Percentiles rank a stretch among this genome's conserved stretches.
phyloP scores from a whole-genome alignment of 495 filamentous ascomycete genomes.

The Glonium stellatum region DNA sequence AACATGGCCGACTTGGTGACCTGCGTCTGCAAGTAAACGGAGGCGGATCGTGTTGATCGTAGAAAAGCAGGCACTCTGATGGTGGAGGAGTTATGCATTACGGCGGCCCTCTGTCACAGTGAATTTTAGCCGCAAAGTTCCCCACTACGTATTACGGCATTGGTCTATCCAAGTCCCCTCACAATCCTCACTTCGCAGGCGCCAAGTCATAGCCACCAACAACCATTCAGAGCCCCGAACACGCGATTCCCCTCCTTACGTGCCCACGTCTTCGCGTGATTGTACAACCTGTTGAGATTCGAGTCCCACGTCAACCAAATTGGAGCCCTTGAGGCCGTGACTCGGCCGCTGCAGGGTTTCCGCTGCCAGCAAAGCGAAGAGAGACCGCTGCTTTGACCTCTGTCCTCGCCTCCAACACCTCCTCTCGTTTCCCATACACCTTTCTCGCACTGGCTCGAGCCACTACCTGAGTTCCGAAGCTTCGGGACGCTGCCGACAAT shows the following conservation, averaged over 20 bases:
- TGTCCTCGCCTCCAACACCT: not conserved
- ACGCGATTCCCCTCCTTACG: not conserved
- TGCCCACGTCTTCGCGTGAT: not conserved
- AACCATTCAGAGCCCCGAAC: not conserved
- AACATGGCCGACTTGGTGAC: not conserved
- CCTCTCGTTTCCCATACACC: not conserved
- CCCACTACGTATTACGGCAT: slow-evolving; percentile 1
- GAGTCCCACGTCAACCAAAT: not conserved
- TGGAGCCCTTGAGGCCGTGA: not conserved
- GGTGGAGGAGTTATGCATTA: not conserved
- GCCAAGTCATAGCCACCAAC: not conserved
- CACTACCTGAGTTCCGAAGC: not conserved
- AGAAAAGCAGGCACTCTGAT: not conserved
- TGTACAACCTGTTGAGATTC: not conserved
- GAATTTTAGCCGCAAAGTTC: not conserved
- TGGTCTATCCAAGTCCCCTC: slow-evolving; percentile 1
- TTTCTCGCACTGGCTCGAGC: not conserved
- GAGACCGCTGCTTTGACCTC: not conserved
- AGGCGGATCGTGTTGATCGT: too few relatives aligned
- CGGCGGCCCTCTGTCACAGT: not conserved
- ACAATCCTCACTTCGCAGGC: not conserved
- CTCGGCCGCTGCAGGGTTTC: slow-evolving; percentile 1
- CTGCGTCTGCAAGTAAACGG: too few relatives aligned
- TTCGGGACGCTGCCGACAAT: not conserved
- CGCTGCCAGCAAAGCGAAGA: slow-evolving; percentile 5